Evolutionary conservation across 176 grass and related monocot species (phyloP).

Genomic region (Otatea glauca): DNA sequence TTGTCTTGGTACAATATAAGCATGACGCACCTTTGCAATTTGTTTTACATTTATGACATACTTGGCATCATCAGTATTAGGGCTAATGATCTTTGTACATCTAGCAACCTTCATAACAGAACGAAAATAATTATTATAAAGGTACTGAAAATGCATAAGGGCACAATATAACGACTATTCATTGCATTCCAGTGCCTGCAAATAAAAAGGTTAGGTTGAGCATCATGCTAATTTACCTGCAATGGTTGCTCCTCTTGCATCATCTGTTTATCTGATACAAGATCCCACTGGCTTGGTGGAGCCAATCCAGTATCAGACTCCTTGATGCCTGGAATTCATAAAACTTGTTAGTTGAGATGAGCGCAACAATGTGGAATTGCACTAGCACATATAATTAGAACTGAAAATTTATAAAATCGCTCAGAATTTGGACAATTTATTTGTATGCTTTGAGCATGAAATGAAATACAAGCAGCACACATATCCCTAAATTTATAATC

Average conservation of each 20-base stretch:
- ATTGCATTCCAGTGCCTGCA: background rate
- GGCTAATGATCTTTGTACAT: constrained; percentile 73
- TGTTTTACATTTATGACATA: constrained; percentile 80
- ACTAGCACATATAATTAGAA: background rate
- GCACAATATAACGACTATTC: background rate
- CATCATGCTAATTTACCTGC: constrained; percentile 44
- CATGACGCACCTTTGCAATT: constrained; percentile 61
- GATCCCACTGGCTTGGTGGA: constrained; percentile 72
- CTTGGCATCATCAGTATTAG: constrained; percentile 74
- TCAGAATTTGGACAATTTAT: background rate
- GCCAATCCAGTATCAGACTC: constrained; percentile 74
- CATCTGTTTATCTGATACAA: constrained; percentile 77
- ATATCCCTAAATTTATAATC: background rate
- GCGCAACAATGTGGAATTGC: background rate
- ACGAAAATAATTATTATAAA: background rate
- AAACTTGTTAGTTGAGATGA: background rate
- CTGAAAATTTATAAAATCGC: background rate
- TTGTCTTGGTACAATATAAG: background rate
- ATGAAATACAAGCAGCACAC: background rate
- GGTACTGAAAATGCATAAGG: background rate
- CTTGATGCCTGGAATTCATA: constrained; percentile 58
- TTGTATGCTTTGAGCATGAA: background rate
- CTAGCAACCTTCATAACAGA: constrained; percentile 57
- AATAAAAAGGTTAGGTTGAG: background rate
- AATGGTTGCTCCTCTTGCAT: constrained; percentile 74